Evolutionary conservation across 164 flowering plant species (phyloP), one percentile per base, ranked within the genome.

Genomic region (Stephania cephalantha): DNA sequence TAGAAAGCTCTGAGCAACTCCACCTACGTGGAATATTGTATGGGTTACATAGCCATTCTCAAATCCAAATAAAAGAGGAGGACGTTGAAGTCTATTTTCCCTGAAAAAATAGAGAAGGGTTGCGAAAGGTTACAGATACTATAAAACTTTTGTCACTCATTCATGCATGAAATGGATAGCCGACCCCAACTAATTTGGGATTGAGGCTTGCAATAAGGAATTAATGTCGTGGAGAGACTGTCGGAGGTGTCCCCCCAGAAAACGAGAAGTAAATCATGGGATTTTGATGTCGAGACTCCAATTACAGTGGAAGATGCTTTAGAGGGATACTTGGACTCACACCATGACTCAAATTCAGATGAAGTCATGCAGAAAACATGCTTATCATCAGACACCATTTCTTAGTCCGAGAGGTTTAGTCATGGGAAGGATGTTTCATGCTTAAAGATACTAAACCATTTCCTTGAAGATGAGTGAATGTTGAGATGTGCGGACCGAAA

Each of bases 171-270:
- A 31, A 31, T 31, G 35, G 35, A 31, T 31, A 31, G 35, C 35
- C 35, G 3, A 31, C 3, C 35, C 35, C 2, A 31, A 31, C 35
- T 31, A 31, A 3, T 31, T 31, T 31, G 35, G 35, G 35, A 31
- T 31, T 31, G 35, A 31, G 35, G 35, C n/a, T n/a, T n/a, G n/a
- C n/a, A n/a, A n/a, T n/a, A n/a, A n/a, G n/a, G n/a, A n/a, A n/a
- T n/a, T n/a, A n/a, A n/a, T 85, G 97, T 93, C 50, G 84, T 91
- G 65, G 98, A 92, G 80, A 95, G 86, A 79, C 90, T 95, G 52
- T 87, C 93, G 5, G 87, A 85, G 77, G 77, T 71, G 69, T 72
- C 71, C 45, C 84, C 82, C 12, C 69, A 55, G 12, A 78, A 75
- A 73, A 77, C 87, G 11, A 86, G 75, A 78, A 72, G 71, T 71